Evolutionary conservation across 192 early-diverging fungal species (phyloP).

Genomic region (Jimgerdemannia lactiflua): DNA sequence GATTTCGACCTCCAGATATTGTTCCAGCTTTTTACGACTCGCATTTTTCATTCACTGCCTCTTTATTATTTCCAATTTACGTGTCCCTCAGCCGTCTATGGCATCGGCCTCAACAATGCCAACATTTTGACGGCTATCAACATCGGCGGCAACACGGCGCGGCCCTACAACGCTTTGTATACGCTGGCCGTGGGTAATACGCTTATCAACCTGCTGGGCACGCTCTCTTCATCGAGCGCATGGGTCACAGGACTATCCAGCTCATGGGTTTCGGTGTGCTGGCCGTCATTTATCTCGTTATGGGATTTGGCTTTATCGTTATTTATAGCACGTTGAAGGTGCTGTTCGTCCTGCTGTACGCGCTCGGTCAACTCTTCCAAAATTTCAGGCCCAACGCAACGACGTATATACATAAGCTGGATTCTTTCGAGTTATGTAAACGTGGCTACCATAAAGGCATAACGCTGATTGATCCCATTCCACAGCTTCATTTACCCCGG

Average conservation of each 20-base stretch:
- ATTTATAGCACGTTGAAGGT: conserved; percentile 55
- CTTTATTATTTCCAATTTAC: background rate
- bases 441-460: conserved; percentile 12
- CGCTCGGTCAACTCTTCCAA: conserved; percentile 73
- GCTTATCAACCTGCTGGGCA: conserved; percentile 82
- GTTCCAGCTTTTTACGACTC: no score
- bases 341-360: conserved; percentile 64
- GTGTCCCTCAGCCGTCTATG: conserved; percentile 11
- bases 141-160: conserved; percentile 46
- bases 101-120: conserved; percentile 43
- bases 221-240: conserved; percentile 83
- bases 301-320: conserved; percentile 68
- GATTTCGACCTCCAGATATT: background rate
- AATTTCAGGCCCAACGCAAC: conserved; percentile 97
- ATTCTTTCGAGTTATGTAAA: background rate
- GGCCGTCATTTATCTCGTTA: conserved; percentile 67
- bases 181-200: conserved; percentile 84
- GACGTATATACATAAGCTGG: conserved; percentile 48
- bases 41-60: no score
- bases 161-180: conserved; percentile 18
- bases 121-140: conserved; percentile 68
- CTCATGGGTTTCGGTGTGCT: conserved; percentile 84
- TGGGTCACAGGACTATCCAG: conserved; percentile 92
- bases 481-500: conserved; percentile 75
- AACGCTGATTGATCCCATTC: conserved; percentile 27